phyloP scores from a whole-genome alignment of 139 green algal genomes.

The Picochlorum sp. region DNA sequence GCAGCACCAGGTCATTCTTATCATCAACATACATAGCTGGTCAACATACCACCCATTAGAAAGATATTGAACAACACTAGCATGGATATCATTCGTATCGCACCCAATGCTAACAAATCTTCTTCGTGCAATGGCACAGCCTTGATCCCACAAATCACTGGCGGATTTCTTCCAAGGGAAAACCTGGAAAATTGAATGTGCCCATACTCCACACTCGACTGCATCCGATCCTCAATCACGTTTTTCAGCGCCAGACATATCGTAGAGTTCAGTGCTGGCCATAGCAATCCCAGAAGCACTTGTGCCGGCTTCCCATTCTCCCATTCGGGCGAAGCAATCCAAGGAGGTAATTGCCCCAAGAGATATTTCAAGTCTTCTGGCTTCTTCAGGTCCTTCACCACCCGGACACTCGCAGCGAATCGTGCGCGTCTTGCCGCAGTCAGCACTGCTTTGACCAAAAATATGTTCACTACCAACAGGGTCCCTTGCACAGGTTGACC shows the following conservation, averaged over 20 bases:
- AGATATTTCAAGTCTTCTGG: constrained; percentile 9
- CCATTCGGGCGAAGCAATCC: constrained; percentile 17
- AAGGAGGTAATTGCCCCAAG: constrained; percentile 13
- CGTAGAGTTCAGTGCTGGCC: constrained; percentile 1
- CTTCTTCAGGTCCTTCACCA: constrained; percentile 17
- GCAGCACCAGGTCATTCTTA: neutral
- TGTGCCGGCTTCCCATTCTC: neutral
- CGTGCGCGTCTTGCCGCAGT: constrained; percentile 3
- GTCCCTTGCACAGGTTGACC: neutral
- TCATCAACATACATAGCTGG: neutral
- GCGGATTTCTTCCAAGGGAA: constrained; percentile 11
- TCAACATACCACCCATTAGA: neutral
- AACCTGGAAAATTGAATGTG: constrained; percentile 9
- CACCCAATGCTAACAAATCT: constrained; percentile 14
- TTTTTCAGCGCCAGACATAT: constrained; percentile 17
- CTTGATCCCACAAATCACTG: constrained; percentile 8
- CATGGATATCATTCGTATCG: too few species aligned
- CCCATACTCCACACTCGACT: constrained; percentile 10
- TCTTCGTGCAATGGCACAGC: constrained; percentile 8
- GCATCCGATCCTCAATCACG: constrained; percentile 23
- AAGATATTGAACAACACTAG: neutral
- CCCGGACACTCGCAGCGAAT: constrained; percentile 17
- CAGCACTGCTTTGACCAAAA: constrained; percentile 8
- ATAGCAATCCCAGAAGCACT: neutral
- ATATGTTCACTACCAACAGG: constrained; percentile 8